phyloP scores from a whole-genome alignment of 2,329 filamentous ascomycete genomes.

The Calonectria honghensis region DNA sequence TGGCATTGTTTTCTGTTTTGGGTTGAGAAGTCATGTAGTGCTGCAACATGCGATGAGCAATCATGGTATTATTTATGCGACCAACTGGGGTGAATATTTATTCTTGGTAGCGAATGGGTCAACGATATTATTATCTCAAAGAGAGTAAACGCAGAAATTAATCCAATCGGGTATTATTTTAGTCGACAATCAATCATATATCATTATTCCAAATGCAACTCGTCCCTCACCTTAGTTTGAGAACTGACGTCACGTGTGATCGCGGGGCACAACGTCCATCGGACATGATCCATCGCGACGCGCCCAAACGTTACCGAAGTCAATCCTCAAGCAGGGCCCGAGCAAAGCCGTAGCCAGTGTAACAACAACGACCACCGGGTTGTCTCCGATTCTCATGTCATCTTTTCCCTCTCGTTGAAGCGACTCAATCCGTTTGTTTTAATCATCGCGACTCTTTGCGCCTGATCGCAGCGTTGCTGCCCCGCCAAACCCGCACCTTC shows the following conservation, averaged over 20 bases:
- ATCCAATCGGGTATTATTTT: conserved; percentile 9
- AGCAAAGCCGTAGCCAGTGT: conserved; percentile 21
- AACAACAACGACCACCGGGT: not conserved
- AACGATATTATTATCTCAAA: conserved; percentile 18
- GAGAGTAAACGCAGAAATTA: conserved; percentile 26
- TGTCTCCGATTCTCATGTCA: not conserved
- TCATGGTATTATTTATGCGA: conserved; percentile 17
- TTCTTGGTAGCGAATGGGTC: conserved; percentile 8
- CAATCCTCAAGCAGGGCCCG: conserved; percentile 1
- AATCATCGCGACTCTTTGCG: not conserved
- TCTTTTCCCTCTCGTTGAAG: not conserved
- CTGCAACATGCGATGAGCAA: conserved; percentile 13
- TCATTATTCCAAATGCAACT: not conserved
- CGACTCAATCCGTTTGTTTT: not conserved
- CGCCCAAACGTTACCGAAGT: conserved; percentile 10
- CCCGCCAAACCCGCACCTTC: conserved; percentile 35
- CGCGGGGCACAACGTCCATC: conserved; percentile 48
- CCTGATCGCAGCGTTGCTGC: conserved; percentile 18
- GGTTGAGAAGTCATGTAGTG: conserved; percentile 13
- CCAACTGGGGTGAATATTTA: conserved; percentile 32
- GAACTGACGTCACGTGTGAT: conserved; percentile 41
- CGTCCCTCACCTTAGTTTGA: not conserved
- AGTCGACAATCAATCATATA: not conserved
- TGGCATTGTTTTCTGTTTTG: conserved; percentile 34
- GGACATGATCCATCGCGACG: conserved; percentile 14